phyloP scores from a whole-genome alignment of 306 rosid genomes.

The Cicer bijugum region DNA sequence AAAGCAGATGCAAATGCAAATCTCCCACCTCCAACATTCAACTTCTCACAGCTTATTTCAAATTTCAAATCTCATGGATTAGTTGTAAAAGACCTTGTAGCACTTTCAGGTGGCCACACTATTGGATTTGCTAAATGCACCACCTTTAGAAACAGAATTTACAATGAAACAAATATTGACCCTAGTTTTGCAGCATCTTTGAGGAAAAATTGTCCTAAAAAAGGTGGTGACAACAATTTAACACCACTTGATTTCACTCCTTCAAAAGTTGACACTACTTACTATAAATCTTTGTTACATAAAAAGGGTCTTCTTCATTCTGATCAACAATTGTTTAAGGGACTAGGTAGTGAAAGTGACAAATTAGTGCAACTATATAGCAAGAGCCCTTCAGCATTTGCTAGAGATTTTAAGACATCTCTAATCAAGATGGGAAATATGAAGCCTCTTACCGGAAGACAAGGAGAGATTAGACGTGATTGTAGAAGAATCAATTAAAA shows the following conservation, averaged over 20 bases:
- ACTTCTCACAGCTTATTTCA: conserved; percentile 40
- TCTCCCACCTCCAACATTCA: conserved; percentile 45
- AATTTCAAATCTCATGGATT: conserved; percentile 48
- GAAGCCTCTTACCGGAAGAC: conserved; percentile 44
- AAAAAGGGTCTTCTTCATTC: conserved; percentile 56
- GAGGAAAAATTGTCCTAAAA: conserved; percentile 43
- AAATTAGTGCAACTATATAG: conserved; percentile 45
- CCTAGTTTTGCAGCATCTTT: conserved; percentile 32
- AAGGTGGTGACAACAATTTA: conserved; percentile 44
- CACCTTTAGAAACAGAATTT: conserved; percentile 37
- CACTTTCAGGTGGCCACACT: conserved; percentile 59
- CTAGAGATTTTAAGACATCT: conserved; percentile 50
- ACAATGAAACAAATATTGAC: conserved; percentile 49
- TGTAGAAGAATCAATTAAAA: conserved; percentile 52
- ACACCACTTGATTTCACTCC: conserved; percentile 45
- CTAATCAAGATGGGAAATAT: conserved; percentile 58
- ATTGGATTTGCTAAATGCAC: conserved; percentile 51
- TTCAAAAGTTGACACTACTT: conserved; percentile 40
- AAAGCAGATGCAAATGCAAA: conserved; percentile 40
- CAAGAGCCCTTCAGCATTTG: conserved; percentile 33
- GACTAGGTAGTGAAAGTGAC: conserved; percentile 48
- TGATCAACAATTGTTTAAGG: conserved; percentile 54
- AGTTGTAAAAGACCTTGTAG: conserved; percentile 46
- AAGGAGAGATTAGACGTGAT: conserved; percentile 50
- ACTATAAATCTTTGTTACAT: conserved; percentile 37